Base-by-base conservation (phyloP, 106 monocot species). In the Dioscorea zingiberensis region DNA sequence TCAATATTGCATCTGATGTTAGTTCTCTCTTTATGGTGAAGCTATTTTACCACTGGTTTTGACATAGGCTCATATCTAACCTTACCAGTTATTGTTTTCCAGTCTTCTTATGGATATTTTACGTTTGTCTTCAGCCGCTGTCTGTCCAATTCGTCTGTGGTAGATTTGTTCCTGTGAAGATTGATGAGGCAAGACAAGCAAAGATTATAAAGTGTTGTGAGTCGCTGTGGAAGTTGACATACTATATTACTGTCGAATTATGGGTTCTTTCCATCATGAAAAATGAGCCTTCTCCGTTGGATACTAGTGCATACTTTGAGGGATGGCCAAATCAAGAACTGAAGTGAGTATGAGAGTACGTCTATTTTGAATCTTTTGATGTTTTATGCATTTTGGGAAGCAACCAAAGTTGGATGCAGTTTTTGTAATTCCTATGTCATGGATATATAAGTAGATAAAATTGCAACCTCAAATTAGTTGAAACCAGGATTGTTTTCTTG, bases 211-310 rank as follows among this genome's bases (percentile, higher is more conserved):
- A 93, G 71, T 89, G 71, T 65, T 74, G 82, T 22, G 89, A 93
- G 75, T 86, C 93, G 60, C 76, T 89, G 81, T 93, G 93, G 93
- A 93, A 93, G 76, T 68, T 89, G 44, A 86, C 81, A 21, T 93
- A 89, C 48, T 93, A 89, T 81, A 62, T 44, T 13, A 59, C 21
- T 54, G 76, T 83, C 45, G 83, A 86, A 55, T 44, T 77, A 15
- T 93, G 93, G 93, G 78, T 74, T 44, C 69, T 89, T 45, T 73
- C 65, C 62, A 77, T 93, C 66, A 76, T 93, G 4, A 44, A 63
- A 44, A 65, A 81, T 19, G 83, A 84, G 68, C 79, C 89, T 44
- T 93, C 88, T 88, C 76, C 88, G 12, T 65, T 81, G 65, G 63
- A 84, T 60, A 86, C 71, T 19, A 80, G 72, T 55, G 75, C 85